These are phyloP conservation scores for Coemansia sp. DNA, from an alignment of 192 early-diverging fungal genomes.

Conservation along the genomic window DNA sequence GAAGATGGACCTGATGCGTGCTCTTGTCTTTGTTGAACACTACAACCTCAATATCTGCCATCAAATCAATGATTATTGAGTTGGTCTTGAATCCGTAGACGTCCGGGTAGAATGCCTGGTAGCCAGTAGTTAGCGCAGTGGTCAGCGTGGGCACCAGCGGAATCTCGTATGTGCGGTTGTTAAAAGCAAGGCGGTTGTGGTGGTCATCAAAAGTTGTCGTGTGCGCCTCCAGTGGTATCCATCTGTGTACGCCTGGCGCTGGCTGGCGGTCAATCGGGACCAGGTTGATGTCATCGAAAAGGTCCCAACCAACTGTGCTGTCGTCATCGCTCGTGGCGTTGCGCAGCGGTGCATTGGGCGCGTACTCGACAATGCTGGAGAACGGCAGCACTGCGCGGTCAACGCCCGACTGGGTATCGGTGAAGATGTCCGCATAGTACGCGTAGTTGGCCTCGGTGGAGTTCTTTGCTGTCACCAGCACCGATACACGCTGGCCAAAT, in stretches of 20 bases:
- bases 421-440: slow-evolving; percentile 68
- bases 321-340: slow-evolving; percentile 15
- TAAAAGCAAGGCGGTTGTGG: slow-evolving; percentile 76
- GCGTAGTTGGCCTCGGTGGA: slow-evolving; percentile 61
- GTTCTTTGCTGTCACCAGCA: slow-evolving; percentile 72
- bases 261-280: slow-evolving; percentile 51
- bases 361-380: slow-evolving; percentile 41
- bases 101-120: slow-evolving; percentile 54
- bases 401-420: slow-evolving; percentile 41
- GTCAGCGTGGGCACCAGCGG: slow-evolving; percentile 67
- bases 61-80: slow-evolving; percentile 60
- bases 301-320: slow-evolving; percentile 45
- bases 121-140: slow-evolving; percentile 63
- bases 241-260: slow-evolving; percentile 36
- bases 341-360: slow-evolving; percentile 14
- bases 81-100: slow-evolving; percentile 68
- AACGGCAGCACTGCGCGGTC: slow-evolving; percentile 36
- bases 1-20: slow-evolving; percentile 80
- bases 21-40: slow-evolving; percentile 76
- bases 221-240: slow-evolving; percentile 57
- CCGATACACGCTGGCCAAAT: slow-evolving; percentile 76
- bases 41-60: slow-evolving; percentile 67
- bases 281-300: slow-evolving; percentile 62
- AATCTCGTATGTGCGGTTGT: slow-evolving; percentile 63
- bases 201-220: slow-evolving; percentile 67